Evolutionary conservation across 2,329 filamentous ascomycete species (phyloP).

Genomic region (Exophiala aquamarina): DNA sequence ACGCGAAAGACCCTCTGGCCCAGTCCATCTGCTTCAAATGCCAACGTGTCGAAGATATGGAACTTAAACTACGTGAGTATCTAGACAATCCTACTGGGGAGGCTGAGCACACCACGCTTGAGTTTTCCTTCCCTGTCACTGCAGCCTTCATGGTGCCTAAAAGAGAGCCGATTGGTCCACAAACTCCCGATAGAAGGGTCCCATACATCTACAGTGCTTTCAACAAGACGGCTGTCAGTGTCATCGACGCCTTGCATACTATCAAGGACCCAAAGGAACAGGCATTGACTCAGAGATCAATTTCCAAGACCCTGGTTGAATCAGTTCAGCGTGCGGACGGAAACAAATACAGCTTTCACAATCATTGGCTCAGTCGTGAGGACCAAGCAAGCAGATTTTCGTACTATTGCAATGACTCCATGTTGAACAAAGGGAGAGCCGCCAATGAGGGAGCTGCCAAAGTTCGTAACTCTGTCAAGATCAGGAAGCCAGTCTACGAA

Average conservation of each 20-base stretch:
- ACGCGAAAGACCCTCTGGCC: slow-evolving; percentile 26
- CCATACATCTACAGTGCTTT: slow-evolving; percentile 19
- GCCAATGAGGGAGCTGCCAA: slow-evolving; percentile 23
- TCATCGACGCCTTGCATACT: slow-evolving; percentile 22
- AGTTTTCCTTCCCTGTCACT: slow-evolving; percentile 25
- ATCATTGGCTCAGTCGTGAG: slow-evolving; percentile 27
- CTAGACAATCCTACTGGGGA: slow-evolving; percentile 19
- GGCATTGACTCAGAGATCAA: slow-evolving; percentile 22
- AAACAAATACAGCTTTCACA: slow-evolving; percentile 28
- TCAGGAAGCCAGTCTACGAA: slow-evolving; percentile 25
- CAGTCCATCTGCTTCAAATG: slow-evolving; percentile 22
- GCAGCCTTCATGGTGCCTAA: slow-evolving; percentile 25
- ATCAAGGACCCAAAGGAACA: slow-evolving; percentile 21
- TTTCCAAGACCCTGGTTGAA: slow-evolving; percentile 24
- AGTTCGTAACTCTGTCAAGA: slow-evolving; percentile 16
- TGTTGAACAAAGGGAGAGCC: slow-evolving; percentile 26
- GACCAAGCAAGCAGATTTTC: slow-evolving; percentile 27
- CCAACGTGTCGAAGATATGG: slow-evolving; percentile 23
- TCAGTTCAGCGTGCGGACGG: slow-evolving; percentile 21
- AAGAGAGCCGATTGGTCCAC: slow-evolving; percentile 3
- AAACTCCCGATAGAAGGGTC: slow-evolving; percentile 6
- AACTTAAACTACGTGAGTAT: slow-evolving; percentile 20
- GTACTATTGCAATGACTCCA: slow-evolving; percentile 28
- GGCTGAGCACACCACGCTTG: slow-evolving; percentile 26
- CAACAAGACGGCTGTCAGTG: slow-evolving; percentile 23